phyloP scores from a whole-genome alignment of 352 stramenopile species.

The Globisporangium emineosum region DNA sequence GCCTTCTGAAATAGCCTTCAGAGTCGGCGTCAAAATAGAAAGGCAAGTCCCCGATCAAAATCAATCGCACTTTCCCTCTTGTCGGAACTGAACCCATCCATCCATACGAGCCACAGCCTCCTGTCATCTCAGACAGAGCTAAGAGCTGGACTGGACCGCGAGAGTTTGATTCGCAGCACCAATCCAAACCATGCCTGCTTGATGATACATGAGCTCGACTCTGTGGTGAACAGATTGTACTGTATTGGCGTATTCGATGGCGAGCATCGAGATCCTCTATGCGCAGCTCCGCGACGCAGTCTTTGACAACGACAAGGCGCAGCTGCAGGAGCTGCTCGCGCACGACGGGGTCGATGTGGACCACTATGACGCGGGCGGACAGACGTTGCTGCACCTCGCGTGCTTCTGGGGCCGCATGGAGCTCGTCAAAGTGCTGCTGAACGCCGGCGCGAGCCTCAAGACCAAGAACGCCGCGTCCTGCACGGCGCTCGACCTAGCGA shows the following conservation, averaged over 20 bases:
- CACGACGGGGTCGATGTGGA: conserved; percentile 49
- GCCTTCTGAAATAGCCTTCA: conserved; percentile 12
- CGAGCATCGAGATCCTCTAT: conserved; percentile 42
- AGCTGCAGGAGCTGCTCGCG: conserved; percentile 41
- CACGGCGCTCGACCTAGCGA: conserved; percentile 66
- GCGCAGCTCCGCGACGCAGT: conserved; percentile 70
- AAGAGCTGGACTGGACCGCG: no score
- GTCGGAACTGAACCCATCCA: no score
- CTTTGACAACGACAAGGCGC: conserved; percentile 58
- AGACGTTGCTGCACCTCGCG: conserved; percentile 71
- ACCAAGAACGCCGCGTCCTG: conserved; percentile 69
- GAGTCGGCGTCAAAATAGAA: conserved; percentile 13
- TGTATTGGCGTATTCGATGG: conserved; percentile 2
- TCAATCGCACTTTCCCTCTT: no score
- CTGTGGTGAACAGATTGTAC: background rate
- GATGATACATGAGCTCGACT: background rate
- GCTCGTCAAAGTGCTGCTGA: conserved; percentile 55
- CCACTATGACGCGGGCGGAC: conserved; percentile 66
- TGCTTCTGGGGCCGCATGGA: conserved; percentile 74
- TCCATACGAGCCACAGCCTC: no score
- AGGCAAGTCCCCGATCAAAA: background rate
- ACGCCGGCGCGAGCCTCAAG: conserved; percentile 60
- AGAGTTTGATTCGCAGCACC: no score
- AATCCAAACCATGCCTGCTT: background rate
- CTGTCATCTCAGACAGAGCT: no score